Conservation (phyloP, 306 rosid genomes). For the Casuarina cunninghamiana region DNA sequence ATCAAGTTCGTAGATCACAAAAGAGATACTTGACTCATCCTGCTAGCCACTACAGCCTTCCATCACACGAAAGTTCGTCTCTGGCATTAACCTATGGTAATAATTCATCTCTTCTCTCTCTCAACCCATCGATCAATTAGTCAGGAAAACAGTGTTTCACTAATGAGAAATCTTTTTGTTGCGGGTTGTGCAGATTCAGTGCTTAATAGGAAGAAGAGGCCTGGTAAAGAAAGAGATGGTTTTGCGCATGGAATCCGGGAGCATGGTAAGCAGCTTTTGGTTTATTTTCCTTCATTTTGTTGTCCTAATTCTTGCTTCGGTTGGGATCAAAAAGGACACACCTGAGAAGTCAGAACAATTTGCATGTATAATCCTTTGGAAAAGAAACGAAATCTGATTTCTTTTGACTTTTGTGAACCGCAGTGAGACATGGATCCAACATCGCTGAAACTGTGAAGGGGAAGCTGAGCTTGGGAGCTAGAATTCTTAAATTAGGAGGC, state of each 20-base stretch:
- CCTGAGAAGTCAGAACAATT: too few relatives aligned
- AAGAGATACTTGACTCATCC: constrained; percentile 44
- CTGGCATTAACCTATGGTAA: constrained; percentile 40
- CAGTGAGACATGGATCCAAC: constrained; percentile 65
- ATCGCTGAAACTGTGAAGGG: constrained; percentile 68
- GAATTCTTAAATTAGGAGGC: constrained; percentile 69
- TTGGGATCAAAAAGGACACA: not conserved
- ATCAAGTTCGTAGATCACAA: constrained; percentile 23
- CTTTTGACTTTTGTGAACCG: constrained; percentile 22
- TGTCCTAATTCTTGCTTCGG: not conserved
- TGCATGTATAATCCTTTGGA: too few relatives aligned
- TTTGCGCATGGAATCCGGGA: constrained; percentile 45
- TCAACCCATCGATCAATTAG: not conserved
- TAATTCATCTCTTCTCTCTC: not conserved
- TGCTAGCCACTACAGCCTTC: constrained; percentile 29
- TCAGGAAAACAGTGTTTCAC: not conserved
- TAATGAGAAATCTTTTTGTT: constrained; percentile 8
- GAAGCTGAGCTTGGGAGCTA: constrained; percentile 75
- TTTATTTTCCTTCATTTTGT: not conserved
- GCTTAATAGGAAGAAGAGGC: constrained; percentile 29
- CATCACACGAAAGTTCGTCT: constrained; percentile 23
- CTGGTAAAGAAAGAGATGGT: constrained; percentile 24
- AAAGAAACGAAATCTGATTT: not conserved
- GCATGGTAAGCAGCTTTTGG: constrained; percentile 33
- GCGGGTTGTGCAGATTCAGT: constrained; percentile 39